Conservation (phyloP, 2,329 filamentous ascomycete species). For the Xylariaceae sp. region DNA sequence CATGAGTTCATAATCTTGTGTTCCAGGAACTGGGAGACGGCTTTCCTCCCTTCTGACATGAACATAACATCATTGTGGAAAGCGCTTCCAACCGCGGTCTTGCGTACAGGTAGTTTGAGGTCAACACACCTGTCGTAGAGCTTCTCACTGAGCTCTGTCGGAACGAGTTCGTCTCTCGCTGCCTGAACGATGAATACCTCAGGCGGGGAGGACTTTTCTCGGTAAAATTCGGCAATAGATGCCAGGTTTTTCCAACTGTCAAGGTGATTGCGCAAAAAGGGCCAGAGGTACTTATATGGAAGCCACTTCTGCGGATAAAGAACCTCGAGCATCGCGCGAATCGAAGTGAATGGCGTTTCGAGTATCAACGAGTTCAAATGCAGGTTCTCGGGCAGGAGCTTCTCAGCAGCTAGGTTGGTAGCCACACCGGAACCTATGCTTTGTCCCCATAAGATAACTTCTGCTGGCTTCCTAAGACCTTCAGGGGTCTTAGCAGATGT, state of each 20-base stretch:
- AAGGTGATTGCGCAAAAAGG: slow-evolving; percentile 63
- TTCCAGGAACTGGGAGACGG: slow-evolving; percentile 41
- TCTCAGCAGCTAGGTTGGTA: slow-evolving; percentile 50
- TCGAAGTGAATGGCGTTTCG: slow-evolving; percentile 70
- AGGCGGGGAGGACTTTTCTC: slow-evolving; percentile 27
- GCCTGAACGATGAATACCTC: slow-evolving; percentile 49
- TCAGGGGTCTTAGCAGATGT: slow-evolving; percentile 6
- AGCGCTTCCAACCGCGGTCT: slow-evolving; percentile 42
- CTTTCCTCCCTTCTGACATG: slow-evolving; percentile 39
- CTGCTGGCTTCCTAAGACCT: slow-evolving; percentile 17
- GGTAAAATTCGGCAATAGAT: slow-evolving; percentile 35
- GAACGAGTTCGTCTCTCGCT: slow-evolving; percentile 55
- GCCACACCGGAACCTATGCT: slow-evolving; percentile 70
- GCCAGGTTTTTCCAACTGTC: slow-evolving; percentile 50
- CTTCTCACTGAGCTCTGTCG: slow-evolving; percentile 43
- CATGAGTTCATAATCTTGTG: slow-evolving; percentile 16
- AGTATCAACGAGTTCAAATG: slow-evolving; percentile 52
- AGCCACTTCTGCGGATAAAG: slow-evolving; percentile 77
- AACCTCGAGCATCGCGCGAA: slow-evolving; percentile 63
- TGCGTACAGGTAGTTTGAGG: slow-evolving; percentile 43
- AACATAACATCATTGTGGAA: slow-evolving; percentile 55
- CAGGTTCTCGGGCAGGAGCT: slow-evolving; percentile 36
- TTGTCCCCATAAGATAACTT: slow-evolving; percentile 67
- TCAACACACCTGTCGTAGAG: slow-evolving; percentile 45
- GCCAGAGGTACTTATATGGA: slow-evolving; percentile 69